Evolutionary conservation across 441 rosid genomes (phyloP), one percentile per base, ranked within the genome.

Genomic region (Eruca vesicaria): DNA sequence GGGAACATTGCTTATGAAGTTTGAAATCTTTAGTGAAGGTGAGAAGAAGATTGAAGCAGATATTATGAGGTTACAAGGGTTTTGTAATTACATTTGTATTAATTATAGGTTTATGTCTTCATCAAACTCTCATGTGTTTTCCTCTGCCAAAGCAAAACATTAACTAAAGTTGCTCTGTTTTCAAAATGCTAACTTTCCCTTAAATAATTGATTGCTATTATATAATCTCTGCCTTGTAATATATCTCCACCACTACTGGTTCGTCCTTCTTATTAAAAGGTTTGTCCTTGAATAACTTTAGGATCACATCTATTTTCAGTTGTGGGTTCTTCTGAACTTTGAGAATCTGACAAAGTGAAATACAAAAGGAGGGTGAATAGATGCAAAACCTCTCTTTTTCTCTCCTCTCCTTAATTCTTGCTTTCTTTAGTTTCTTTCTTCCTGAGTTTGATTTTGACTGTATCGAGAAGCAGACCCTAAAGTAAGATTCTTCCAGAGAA

Each of bases 381-480:
- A 74, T 66, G 66, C 74, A 8, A 75, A 56, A 77, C 80, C 35
- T 61, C 66, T 69, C 75, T 78, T 26, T 14, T 32, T 74, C 71
- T 33, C 71, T 55, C 68, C 71, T 64, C 68, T 43, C n/a, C 5
- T 38, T 32, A n/a, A n/a, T 14, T 77, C 64, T 60, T 36, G 69
- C 28, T 14, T 28, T 28, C 73, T 77, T 58, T 77, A 50, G 67
- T 66, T 73, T 81, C 82, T 82, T 78, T 50, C 74, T 74, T 48
- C 10, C 68, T 77, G 74, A 77, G 69, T 48, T 80, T 79, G 85
- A 60, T 66, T 67, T 86, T 86, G 87, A 84, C 84, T 78, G 87
- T 81, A 84, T 86, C 91, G 82, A 87, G 88, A 87, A 79, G 79
- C 76, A 75, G 55, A 84, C 92, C 85, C 86, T 82, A 92, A 87